Base-by-base conservation (phyloP, 345 rosid genomes). In the Rhodomyrtus tomentosa region DNA sequence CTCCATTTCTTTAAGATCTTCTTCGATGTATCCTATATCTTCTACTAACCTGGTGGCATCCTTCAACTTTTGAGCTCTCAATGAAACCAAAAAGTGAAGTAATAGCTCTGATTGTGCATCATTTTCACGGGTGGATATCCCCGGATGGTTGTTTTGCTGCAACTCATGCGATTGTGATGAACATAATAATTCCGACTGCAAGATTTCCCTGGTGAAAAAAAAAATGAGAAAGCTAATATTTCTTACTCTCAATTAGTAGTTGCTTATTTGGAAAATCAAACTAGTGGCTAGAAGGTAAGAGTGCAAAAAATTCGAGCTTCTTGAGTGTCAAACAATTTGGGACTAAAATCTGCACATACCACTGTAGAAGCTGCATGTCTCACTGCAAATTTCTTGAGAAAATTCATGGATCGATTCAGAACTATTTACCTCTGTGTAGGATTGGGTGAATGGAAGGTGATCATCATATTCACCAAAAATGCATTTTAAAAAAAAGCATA, bases 121-220 rank as follows among this genome's bases (percentile, higher is more conserved):
- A 87, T 93, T 91, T 59, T 84, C 89, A 81, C 85, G 87, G 80
- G 88, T 68, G 79, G 86, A 87, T 84, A 83, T 85, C 53, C 84
- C 83, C 6, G 87, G 82, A 29, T 87, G 84, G 83, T 91, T 91
- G 81, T 84, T 89, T 38, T 84, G 36, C 48, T 85, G 84, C 84
- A 81, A 62, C 76, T 90, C 90, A 14, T 84, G 86, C 80, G 82
- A 82, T 81, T 85, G 87, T 81, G 74, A 68, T 32, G 76, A 8
- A 68, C 42, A 83, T 84, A 92, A 87, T 87, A 96, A 84, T 84
- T 93, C 98, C 82, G 95, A 96, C 88, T 90, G 95, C 48, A 93
- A 87, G 89, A 96, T 94, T 89, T 94, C 98, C 91, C 99, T 96
- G 96, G 86, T 83, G 82, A 82, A n/a, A 38, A n/a, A 40, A 36